Evolutionary conservation across 768 basidiomycete species (phyloP), one percentile per base, ranked within the genome.

Genomic region (Mycena floridula): DNA sequence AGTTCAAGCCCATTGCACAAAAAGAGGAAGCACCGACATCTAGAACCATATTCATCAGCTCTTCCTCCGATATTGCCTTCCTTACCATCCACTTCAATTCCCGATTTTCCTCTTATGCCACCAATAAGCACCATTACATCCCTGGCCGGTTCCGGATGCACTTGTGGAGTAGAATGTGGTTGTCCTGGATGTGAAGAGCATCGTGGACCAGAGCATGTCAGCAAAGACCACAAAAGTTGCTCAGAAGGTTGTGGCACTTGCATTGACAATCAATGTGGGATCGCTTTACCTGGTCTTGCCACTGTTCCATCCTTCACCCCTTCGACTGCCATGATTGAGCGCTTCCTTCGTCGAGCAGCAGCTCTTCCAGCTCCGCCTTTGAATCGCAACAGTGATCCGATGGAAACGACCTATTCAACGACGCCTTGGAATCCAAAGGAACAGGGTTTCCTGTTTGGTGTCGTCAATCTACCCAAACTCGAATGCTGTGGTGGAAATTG

Each of bases 161-260:
- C 80, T 7, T 88, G 86, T 55, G 85, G 85, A 24, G 59, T 77
- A 35, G 63, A 65, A 30, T 89, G 86, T 54, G 72, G 72, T 12
- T 89, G 86, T 60, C 85, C 85, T 0, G 85, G 85, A 25, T 89
- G 86, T 55, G 58, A 75, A 8, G 72, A 83, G 52, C 86, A 89
- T 55, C 80, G 83, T n/a, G 77, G 79, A 1, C 45, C 60, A 15
- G 68, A 69, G 15, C 58, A 78, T 47, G 72, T 64, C 16, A 68
- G 68, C 37, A 53, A 66, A 15, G 70, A 77, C 37, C 74, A 73
- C 43, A 61, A 54, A 21, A 63, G 68, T 49, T 76, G 74, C 54
- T 65, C 62, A n/a, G 69, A 74, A 25, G 74, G 74, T 16, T 88
- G 85, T 54, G 66, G 70, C 5, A 71, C 74, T 20, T 89, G 85